Evolutionary conservation across 2,329 filamentous ascomycete genomes (phyloP).

Genomic region (Trichoderma brevicompactum): DNA sequence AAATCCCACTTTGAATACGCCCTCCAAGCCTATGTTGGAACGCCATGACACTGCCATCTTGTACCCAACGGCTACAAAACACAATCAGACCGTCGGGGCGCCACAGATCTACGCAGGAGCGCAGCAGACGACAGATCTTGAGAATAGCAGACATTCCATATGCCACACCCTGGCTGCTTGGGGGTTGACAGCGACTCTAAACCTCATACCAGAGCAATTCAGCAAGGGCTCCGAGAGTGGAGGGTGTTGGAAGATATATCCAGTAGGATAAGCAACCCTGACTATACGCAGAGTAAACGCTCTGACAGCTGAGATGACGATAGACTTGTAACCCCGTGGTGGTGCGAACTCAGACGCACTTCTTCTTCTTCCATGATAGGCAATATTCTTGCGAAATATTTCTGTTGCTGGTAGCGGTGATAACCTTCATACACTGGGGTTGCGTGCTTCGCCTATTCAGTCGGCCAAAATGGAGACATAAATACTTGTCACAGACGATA

Average conservation of each 20-base stretch:
- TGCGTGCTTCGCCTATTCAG: conserved; percentile 25
- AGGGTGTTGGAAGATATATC: conserved; percentile 19
- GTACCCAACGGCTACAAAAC: conserved; percentile 1
- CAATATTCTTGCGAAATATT: conserved; percentile 13
- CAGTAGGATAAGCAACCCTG: conserved; percentile 2
- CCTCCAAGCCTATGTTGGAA: conserved; percentile 19
- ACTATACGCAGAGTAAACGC: neutral
- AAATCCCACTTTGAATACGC: neutral
- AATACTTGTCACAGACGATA: conserved; percentile 13
- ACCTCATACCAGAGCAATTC: conserved; percentile 17
- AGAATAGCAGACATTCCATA: neutral
- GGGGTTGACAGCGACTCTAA: conserved; percentile 22
- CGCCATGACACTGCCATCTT: conserved; percentile 1
- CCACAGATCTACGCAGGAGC: neutral
- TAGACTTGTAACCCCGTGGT: conserved; percentile 9
- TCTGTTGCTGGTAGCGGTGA: conserved; percentile 17
- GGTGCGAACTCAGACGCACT: neutral
- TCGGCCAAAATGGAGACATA: conserved; percentile 17
- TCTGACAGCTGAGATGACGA: conserved; percentile 13
- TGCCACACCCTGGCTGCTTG: conserved; percentile 23
- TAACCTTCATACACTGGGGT: conserved; percentile 21
- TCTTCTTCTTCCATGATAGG: neutral
- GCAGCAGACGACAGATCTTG: neutral
- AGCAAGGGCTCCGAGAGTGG: neutral
- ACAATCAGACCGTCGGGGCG: neutral